These are phyloP conservation scores for Starmerella vitae DNA, from an alignment of 805 yeast species.

Conservation along the genomic window DNA sequence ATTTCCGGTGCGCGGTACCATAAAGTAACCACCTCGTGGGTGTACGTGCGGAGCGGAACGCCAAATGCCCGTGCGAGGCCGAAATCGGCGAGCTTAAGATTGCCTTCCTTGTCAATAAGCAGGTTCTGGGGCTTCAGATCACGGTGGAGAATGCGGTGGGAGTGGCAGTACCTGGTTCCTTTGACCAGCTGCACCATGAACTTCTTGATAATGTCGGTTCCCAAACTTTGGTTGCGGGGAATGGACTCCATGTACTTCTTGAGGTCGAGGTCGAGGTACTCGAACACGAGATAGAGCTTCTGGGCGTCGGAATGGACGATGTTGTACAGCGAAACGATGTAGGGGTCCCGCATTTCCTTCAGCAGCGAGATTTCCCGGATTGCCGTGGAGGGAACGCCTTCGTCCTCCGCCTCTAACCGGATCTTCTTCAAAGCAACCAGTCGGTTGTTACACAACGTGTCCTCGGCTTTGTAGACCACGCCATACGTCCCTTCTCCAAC, in stretches of 20 bases:
- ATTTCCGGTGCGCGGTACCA: conserved; percentile 98
- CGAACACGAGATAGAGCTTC: conserved; percentile 84
- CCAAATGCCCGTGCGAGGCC: conserved; percentile 97
- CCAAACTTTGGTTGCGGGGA: conserved; percentile 81
- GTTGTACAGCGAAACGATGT: conserved; percentile 81
- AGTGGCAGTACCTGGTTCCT: conserved; percentile 87
- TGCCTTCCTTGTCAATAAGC: conserved; percentile 89
- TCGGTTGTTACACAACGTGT: conserved; percentile 77
- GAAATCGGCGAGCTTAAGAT: conserved; percentile 78
- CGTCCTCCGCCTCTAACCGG: conserved; percentile 90
- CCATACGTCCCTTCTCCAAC: conserved; percentile 98
- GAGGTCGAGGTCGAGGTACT: conserved; percentile 83
- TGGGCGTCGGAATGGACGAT: conserved; percentile 91
- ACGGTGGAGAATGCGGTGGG: conserved; percentile 86
- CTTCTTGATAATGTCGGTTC: conserved; percentile 77
- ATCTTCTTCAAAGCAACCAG: conserved; percentile 92
- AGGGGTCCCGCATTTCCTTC: conserved; percentile 87
- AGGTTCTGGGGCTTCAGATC: conserved; percentile 95
- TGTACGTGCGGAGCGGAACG: conserved; percentile 89
- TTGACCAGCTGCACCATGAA: conserved; percentile 84
- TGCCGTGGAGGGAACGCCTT: conserved; percentile 97
- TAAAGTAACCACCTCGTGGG: conserved; percentile 94
- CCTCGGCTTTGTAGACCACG: conserved; percentile 92
- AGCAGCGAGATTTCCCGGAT: conserved; percentile 88
- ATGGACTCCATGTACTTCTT: conserved; percentile 94